These are phyloP conservation scores for Fusarium sacchari DNA, from an alignment of 2,329 filamentous ascomycete genomes.

Conservation along the genomic window DNA sequence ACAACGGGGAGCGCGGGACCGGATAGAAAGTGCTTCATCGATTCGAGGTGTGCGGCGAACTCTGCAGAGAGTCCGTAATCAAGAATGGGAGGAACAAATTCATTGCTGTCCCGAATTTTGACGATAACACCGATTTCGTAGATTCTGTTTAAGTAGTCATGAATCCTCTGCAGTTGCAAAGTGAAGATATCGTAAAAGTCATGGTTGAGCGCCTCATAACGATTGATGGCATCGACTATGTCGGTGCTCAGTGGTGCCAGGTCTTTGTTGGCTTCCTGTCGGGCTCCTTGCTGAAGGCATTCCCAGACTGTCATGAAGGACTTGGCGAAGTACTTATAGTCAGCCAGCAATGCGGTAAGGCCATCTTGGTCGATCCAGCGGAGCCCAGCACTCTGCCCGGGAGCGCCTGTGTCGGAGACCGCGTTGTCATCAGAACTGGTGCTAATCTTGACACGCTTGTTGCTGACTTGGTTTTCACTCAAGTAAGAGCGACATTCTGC, in stretches of 20 bases:
- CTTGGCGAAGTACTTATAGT: conserved; percentile 38
- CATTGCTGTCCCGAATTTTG: conserved; percentile 39
- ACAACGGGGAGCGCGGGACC: conserved; percentile 40
- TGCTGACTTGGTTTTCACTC: conserved; percentile 34
- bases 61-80: conserved; percentile 35
- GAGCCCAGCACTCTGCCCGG: conserved; percentile 6
- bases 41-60: conserved; percentile 27
- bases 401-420: neutral
- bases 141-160: conserved; percentile 36
- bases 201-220: conserved; percentile 12
- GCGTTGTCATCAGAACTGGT: conserved; percentile 13
- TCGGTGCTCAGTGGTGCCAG: conserved; percentile 35
- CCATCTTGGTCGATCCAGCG: conserved; percentile 43
- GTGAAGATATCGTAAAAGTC: conserved; percentile 40
- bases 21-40: conserved; percentile 42
- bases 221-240: conserved; percentile 38
- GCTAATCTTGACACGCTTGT: conserved; percentile 44
- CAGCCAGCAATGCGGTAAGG: conserved; percentile 36
- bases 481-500: conserved; percentile 41
- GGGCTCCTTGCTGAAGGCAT: conserved; percentile 24
- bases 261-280: conserved; percentile 41
- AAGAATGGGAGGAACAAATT: conserved; percentile 37
- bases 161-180: conserved; percentile 32
- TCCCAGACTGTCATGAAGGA: conserved; percentile 36
- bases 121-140: conserved; percentile 45